A percentile compares a stretch with the other conserved stretches of the same genome.
Conservation (phyloP, 139 green algal genomes). For the Eudorina sp. region DNA sequence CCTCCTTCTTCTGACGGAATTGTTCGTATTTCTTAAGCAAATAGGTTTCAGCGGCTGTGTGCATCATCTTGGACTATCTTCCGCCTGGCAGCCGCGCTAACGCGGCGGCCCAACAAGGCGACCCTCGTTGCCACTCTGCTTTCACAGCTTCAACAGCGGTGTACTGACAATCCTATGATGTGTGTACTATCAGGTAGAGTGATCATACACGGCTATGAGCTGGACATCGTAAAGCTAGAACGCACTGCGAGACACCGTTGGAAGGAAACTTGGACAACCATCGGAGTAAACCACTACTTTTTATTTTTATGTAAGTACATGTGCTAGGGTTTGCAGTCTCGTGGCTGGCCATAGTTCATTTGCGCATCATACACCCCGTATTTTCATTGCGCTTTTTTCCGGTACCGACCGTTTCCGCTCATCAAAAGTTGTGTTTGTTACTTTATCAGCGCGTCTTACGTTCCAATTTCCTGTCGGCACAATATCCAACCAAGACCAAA, state of each 20-base stretch:
- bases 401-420: too few species aligned
- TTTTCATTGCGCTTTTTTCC: too few species aligned
- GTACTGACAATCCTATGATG: background rate
- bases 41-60: slow-evolving; percentile 9
- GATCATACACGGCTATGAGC: background rate
- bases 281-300: too few species aligned
- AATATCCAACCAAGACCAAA: too few species aligned
- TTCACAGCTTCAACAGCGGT: background rate
- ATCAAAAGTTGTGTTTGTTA: too few species aligned
- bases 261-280: too few species aligned
- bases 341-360: too few species aligned
- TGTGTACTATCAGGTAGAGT: background rate
- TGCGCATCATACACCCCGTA: too few species aligned
- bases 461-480: too few species aligned
- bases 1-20: slow-evolving; percentile 25
- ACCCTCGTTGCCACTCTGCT: background rate
- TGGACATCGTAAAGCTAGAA: background rate
- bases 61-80: slow-evolving; percentile 16
- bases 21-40: slow-evolving; percentile 15
- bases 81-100: slow-evolving; percentile 22
- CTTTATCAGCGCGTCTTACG: too few species aligned
- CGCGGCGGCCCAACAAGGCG: slow-evolving; percentile 8
- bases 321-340: too few species aligned
- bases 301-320: too few species aligned
- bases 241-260: background rate